Evolutionary conservation across 768 basidiomycete genomes (phyloP).

Genomic region (Rhodotorula kratochvilovae): DNA sequence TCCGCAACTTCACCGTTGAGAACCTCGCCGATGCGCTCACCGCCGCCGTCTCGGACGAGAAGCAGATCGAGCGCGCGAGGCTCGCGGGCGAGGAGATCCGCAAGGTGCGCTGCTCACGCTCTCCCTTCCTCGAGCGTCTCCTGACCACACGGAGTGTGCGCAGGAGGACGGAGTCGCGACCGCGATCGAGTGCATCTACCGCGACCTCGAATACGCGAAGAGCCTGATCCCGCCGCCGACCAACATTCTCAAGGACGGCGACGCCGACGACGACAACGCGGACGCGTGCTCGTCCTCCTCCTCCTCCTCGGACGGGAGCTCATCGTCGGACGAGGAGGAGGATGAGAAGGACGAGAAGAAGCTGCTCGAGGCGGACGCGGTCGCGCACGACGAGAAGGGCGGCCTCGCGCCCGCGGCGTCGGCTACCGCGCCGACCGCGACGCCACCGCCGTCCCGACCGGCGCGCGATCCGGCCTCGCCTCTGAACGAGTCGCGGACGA

Average conservation of each 20-base stretch:
- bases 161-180: constrained; percentile 92
- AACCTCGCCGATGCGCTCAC: constrained; percentile 70
- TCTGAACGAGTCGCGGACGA: constrained; percentile 6
- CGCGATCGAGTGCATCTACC: constrained; percentile 91
- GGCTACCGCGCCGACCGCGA: neutral
- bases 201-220: constrained; percentile 84
- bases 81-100: constrained; percentile 81
- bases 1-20: constrained; percentile 80
- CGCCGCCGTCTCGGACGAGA: constrained; percentile 77
- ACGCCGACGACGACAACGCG: constrained; percentile 4
- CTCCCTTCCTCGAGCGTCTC: neutral
- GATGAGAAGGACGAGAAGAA: constrained; percentile 13
- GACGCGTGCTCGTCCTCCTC: constrained; percentile 1
- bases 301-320: neutral
- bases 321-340: neutral
- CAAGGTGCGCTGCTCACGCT: constrained; percentile 53
- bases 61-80: constrained; percentile 80
- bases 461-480: neutral
- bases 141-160: neutral
- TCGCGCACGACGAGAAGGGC: neutral
- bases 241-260: constrained; percentile 4
- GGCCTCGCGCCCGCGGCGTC: neutral
- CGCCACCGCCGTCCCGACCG: neutral
- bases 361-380: neutral
- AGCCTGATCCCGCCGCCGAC: constrained; percentile 26